Evolutionary conservation across 2,329 filamentous ascomycete species (phyloP), one percentile per base, ranked within the genome.

Genomic region (Alternaria ventricosa): DNA sequence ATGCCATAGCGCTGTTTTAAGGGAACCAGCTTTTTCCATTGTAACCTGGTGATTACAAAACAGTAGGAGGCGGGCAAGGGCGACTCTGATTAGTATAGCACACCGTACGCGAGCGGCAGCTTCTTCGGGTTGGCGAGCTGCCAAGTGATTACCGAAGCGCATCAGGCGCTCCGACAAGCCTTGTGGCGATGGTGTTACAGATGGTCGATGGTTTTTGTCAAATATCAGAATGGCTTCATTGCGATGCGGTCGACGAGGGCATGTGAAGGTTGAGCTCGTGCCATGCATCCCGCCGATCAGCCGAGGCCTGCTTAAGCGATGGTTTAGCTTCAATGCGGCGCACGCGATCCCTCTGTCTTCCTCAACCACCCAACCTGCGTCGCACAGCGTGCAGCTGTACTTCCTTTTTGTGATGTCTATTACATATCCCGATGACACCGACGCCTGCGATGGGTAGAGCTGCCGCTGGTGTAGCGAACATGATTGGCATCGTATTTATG

Each of bases 31-130:
- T 49, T 27, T 64, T 41, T 60, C 57, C 47, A 44, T 49, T 51
- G 36, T 25, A 43, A 60, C 49, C 36, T 15, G 41, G 25, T 75
- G 73, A 75, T 75, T 75, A 75, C 73, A 75, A 75, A 75, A 75
- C 72, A 75, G 36, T 11, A 41, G 46, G 46, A 30, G 25, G 30
- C 30, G 36, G 50, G 41, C 65, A 61, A 65, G 67, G 60, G 58
- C 69, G 58, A 36, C 9, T 23, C 20, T 60, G 51, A 71, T 70
- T 70, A 68, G 67, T 72, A 66, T 60, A 30, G 22, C 25, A 45
- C 36, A 57, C 44, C 51, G 50, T 61, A 33, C 55, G 46, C 18
- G 36, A 49, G 36, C 55, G 46, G 55, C n/a, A 25, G 43, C 49
- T 13, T 22, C 13, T 15, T 8, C 20, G 41, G 45, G 47, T 45